A percentile compares a stretch with the other conserved stretches of the same genome.
phyloP scores from a whole-genome alignment of 1,284 basidiomycete species.

The Tylopilus orsonianus region DNA sequence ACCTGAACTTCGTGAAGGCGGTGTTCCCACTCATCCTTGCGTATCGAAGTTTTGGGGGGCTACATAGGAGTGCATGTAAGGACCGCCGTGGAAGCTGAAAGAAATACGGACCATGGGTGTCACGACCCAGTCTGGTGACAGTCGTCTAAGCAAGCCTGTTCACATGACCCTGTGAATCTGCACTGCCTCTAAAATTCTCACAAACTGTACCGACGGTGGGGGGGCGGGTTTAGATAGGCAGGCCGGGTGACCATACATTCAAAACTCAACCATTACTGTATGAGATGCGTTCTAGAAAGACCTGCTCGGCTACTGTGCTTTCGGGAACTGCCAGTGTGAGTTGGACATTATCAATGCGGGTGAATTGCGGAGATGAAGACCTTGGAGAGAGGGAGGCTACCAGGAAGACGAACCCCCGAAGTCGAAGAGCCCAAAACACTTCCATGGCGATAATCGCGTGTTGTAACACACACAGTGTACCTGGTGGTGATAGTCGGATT shows the following conservation, averaged over 20 bases:
- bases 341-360: too few relatives aligned
- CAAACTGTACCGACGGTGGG: too few relatives aligned
- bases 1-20: constrained; percentile 72
- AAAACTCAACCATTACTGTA: too few relatives aligned
- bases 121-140: too few relatives aligned
- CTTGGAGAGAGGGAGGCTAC: neutral
- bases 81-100: neutral
- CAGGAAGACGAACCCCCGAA: neutral
- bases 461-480: neutral
- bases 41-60: constrained; percentile 54
- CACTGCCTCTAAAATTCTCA: too few relatives aligned
- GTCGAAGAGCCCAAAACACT: neutral
- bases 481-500: neutral
- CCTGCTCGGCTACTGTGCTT: too few relatives aligned
- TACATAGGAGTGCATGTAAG: constrained; percentile 15
- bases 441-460: neutral
- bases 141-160: too few relatives aligned
- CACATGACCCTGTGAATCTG: too few relatives aligned
- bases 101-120: constrained; percentile 33
- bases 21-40: constrained; percentile 74
- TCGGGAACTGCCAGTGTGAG: too few relatives aligned
- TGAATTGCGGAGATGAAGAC: neutral
- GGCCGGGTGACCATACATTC: too few relatives aligned
- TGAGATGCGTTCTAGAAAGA: too few relatives aligned
- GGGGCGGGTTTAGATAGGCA: too few relatives aligned